These are phyloP conservation scores for Saccharomycodes ludwigii DNA, from an alignment of 805 yeast genomes.

Conservation along the genomic window DNA sequence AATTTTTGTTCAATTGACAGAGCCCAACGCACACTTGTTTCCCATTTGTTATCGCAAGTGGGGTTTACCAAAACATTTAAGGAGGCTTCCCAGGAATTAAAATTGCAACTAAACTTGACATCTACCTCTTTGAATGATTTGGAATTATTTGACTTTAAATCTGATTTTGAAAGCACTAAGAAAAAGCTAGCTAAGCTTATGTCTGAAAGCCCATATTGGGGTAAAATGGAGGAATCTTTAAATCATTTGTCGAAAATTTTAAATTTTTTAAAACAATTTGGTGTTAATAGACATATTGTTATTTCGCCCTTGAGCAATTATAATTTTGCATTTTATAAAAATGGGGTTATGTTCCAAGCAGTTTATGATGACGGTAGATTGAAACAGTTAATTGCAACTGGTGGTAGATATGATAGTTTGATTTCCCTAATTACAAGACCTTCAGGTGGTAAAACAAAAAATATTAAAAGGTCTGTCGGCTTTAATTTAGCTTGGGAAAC, in stretches of 20 bases:
- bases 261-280: slow-evolving; percentile 41
- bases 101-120: slow-evolving; percentile 60
- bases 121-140: slow-evolving; percentile 75
- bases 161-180: slow-evolving; percentile 54
- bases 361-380: slow-evolving; percentile 47
- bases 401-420: slow-evolving; percentile 83
- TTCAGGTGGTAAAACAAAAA: slow-evolving; percentile 22
- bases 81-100: slow-evolving; percentile 43
- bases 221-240: slow-evolving; percentile 51
- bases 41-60: slow-evolving; percentile 61
- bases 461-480: slow-evolving; percentile 62
- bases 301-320: slow-evolving; percentile 79
- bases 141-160: slow-evolving; percentile 64
- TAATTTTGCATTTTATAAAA: slow-evolving; percentile 64
- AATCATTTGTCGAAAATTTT: slow-evolving; percentile 50
- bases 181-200: slow-evolving; percentile 53
- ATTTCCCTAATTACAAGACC: slow-evolving; percentile 55
- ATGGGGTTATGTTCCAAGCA: slow-evolving; percentile 83
- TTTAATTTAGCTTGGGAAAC: slow-evolving; percentile 71
- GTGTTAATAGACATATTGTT: slow-evolving; percentile 42
- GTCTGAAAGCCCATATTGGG: slow-evolving; percentile 57
- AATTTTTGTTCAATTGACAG: slow-evolving; percentile 74
- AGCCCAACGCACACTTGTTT: slow-evolving; percentile 58
- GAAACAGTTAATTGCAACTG: slow-evolving; percentile 59
- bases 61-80: slow-evolving; percentile 57